Evolutionary conservation across 2,329 filamentous ascomycete genomes (phyloP).

Genomic region (Blastomyces parvus): DNA sequence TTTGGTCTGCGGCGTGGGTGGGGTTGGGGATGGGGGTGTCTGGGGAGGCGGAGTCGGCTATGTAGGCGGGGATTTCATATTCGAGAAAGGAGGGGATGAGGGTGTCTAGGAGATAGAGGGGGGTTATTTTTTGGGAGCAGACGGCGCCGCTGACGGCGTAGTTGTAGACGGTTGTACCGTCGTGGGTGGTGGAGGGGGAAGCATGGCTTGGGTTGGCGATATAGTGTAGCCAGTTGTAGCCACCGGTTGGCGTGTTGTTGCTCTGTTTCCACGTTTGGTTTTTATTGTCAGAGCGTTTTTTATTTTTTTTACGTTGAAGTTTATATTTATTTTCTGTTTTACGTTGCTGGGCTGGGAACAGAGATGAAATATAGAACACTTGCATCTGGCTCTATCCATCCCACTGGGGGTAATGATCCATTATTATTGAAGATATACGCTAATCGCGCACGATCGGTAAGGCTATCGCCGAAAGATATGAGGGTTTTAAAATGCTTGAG

Average conservation of each 20-base stretch:
- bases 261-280: slow-evolving; percentile 19
- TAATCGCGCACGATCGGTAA: background rate
- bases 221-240: slow-evolving; percentile 59
- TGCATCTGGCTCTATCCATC: slow-evolving; percentile 44
- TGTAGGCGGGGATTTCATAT: slow-evolving; percentile 46
- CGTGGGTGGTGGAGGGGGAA: slow-evolving; percentile 22
- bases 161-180: slow-evolving; percentile 44
- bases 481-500: background rate
- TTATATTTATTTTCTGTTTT: background rate
- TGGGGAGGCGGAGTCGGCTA: slow-evolving; percentile 21
- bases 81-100: slow-evolving; percentile 54
- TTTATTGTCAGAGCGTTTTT: background rate
- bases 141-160: slow-evolving; percentile 66
- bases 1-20: slow-evolving; percentile 44
- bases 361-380: background rate
- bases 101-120: slow-evolving; percentile 43
- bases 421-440: background rate
- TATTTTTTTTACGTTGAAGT: background rate
- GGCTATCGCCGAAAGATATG: background rate
- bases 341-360: background rate
- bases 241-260: slow-evolving; percentile 52
- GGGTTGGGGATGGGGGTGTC: slow-evolving; percentile 23
- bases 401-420: slow-evolving; percentile 50
- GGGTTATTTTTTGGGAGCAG: slow-evolving; percentile 59
- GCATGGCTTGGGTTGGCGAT: slow-evolving; percentile 35